Base-by-base conservation (phyloP, 345 rosid species). In the Chamaenerion angustifolium region DNA sequence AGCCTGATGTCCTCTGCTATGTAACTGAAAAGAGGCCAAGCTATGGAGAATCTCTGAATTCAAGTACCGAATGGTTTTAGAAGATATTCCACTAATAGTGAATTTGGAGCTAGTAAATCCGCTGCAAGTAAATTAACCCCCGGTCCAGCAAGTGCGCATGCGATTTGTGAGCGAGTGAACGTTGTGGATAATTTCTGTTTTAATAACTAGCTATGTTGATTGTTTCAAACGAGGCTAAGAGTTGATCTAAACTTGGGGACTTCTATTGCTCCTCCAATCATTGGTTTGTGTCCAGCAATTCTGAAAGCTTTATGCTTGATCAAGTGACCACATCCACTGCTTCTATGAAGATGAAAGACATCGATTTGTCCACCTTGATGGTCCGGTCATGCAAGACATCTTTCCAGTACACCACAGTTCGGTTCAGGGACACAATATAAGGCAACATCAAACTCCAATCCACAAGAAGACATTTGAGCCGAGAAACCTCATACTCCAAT, bases 251-350 rank as follows among this genome's bases (percentile, higher is more conserved):
- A 60, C 62, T 51, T 82, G 41, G 84, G 98, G 31, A 92, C 96
- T 23, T 93, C 96, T 42, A 92, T 95, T 56, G 98, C 98, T 42
- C 96, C 95, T 48, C 96, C 95, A 46, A 78, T 86, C 17, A 48
- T 71, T 70, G 89, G 60, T 92, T 74, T 56, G 69, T 87, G 25
- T 80, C 81, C 16, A 51, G 65, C 79, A 82, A 65, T 71, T 66
- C 78, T 45, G 93, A 74, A 63, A 79, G 74, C 42, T 76, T 80
- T 66, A 82, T 76, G 43, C 56, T 82, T 79, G 93, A 92, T 55
- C 61, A 85, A 9, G 55, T 84, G 58, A 82, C 96, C 48, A 66
- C 75, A 57, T 73, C 85, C 13, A 87, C 90, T 56, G 93, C 98
- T 25, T 92, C 87, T 65, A 56, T 77, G 58, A 92, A 87, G 73